Evolutionary conservation across 257 asterid genomes (phyloP), one percentile per base, ranked within the genome.

Genomic region (Primulina eburnea): DNA sequence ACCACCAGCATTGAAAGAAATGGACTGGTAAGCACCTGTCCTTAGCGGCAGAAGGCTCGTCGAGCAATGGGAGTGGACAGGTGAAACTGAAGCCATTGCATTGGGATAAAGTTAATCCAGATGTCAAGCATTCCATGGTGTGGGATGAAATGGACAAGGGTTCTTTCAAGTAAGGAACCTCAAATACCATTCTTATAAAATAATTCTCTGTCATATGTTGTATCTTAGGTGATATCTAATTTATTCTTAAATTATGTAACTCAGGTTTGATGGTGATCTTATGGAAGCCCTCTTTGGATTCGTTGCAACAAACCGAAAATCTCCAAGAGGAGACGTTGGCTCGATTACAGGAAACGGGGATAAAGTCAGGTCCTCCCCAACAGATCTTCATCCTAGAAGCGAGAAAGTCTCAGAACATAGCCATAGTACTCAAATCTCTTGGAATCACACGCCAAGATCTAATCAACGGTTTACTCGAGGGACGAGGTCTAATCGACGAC

Each of bases 251-350:
- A 62, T 34, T 34, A 5, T 5, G 21, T 20, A 55, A 34, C 83
- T 73, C 84, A 94, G 99, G 83, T 88, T 91, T 69, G 97, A 94
- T 70, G 99, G 87, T 57, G 92, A 89, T 75, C 89, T 91, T 28
- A 91, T 94, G 98, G 99, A 94, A 81, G 97, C 99, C 7, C 92
- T 94, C 60, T 94, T 94, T 58, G 99, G 99, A 35, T 83, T 61
- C 26, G 99, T 94, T 0, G 99, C 99, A 8, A 83, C 85, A 16
- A 87, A 89, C 75, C 69, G 87, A 74, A 91, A 84, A 61, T 89
- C 99, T 1, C 95, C 98, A 0, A 72, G 77, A 72, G 76, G 76
- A 14, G 88, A 79, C 55, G 16, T 43, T 1, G 66, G 57, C 35
- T 59, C 88, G 12, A 4, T 76, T 7, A 74, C 53, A 5, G 75